Conservation (phyloP, 2,329 filamentous ascomycete genomes). For the Keithomyces neogunnii region DNA sequence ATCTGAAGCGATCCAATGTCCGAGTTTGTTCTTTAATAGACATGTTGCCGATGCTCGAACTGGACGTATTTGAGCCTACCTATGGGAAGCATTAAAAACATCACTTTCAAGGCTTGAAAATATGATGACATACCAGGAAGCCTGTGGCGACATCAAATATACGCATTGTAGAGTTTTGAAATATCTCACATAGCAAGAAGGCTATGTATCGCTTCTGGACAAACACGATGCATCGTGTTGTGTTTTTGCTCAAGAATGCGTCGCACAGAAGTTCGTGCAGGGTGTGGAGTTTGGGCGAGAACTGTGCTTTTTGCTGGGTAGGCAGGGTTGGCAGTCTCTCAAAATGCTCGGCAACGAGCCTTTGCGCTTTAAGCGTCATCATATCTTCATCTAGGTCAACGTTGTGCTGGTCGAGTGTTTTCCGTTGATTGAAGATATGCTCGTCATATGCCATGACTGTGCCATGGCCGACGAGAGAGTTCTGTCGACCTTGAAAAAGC, state of each 20-base stretch:
- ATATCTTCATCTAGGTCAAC: background rate
- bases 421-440: background rate
- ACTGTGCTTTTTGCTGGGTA: conserved; percentile 10
- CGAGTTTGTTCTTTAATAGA: conserved; percentile 68
- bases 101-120: background rate
- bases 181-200: conserved; percentile 60
- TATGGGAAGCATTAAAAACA: conserved; percentile 6
- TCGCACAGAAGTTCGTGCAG: conserved; percentile 53
- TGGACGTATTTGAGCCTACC: conserved; percentile 19
- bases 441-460: background rate
- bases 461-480: background rate
- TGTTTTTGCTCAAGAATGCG: conserved; percentile 53
- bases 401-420: background rate
- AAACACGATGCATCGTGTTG: conserved; percentile 70
- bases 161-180: conserved; percentile 45
- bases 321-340: background rate
- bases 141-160: conserved; percentile 52
- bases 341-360: background rate
- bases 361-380: background rate
- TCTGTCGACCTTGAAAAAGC: conserved; percentile 41
- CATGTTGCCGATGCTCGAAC: conserved; percentile 48
- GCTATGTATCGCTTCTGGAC: conserved; percentile 74
- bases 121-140: conserved; percentile 44
- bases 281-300: conserved; percentile 67
- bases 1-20: conserved; percentile 57